phyloP scores from a whole-genome alignment of 257 asterid genomes.

The Solanum microdontum region DNA sequence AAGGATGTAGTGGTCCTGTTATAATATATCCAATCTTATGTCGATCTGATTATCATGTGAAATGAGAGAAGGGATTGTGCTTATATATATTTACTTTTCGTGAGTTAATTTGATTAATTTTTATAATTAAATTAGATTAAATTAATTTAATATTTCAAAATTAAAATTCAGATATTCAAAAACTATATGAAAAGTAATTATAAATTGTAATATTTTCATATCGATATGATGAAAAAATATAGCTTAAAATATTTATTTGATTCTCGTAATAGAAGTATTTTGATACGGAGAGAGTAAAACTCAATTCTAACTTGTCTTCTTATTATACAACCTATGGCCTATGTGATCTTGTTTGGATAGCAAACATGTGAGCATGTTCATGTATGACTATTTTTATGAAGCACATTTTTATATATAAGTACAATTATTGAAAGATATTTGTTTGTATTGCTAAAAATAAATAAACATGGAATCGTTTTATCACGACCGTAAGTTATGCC shows the following conservation, averaged over 20 bases:
- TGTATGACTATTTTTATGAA: not conserved
- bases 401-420: not conserved
- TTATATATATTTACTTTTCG: not conserved
- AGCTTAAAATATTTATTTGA: too few species aligned
- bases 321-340: not conserved
- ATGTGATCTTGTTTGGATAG: not conserved
- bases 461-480: not conserved
- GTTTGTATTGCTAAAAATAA: not conserved
- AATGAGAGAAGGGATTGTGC: not conserved
- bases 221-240: too few species aligned
- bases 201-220: too few species aligned
- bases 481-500: not conserved
- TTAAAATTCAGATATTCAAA: too few species aligned
- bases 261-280: not conserved
- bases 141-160: too few species aligned
- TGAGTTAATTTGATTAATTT: not conserved
- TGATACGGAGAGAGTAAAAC: not conserved
- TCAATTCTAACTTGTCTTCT: not conserved
- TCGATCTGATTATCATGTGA: slow-evolving; percentile 10
- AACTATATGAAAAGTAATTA: too few species aligned
- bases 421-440: not conserved
- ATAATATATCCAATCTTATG: not conserved
- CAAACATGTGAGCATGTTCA: not conserved
- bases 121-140: too few species aligned
- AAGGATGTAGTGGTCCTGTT: slow-evolving; percentile 8